A percentile compares a stretch with the other conserved stretches of the same genome.
These are phyloP conservation scores for Daldinia decipiens DNA, from an alignment of 495 filamentous ascomycete genomes.

Conservation along the genomic window DNA sequence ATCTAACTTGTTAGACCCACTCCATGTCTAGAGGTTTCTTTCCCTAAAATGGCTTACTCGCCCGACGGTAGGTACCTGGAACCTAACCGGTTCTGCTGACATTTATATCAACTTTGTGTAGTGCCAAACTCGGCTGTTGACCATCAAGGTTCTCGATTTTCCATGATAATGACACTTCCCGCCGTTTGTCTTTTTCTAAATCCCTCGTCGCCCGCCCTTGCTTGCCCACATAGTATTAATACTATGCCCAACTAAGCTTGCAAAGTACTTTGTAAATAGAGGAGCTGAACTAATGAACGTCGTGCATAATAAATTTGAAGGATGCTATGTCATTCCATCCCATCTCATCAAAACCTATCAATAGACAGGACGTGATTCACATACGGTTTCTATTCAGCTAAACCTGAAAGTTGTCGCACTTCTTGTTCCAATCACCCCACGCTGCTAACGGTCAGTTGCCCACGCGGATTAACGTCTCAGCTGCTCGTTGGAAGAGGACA, in stretches of 20 bases:
- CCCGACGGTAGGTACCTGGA: constrained; percentile 15
- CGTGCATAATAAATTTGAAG: constrained; percentile 14
- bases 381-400: not conserved
- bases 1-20: not conserved
- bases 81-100: constrained; percentile 30
- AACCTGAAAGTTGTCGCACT: constrained; percentile 9
- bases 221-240: constrained; percentile 9
- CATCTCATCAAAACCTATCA: constrained; percentile 9
- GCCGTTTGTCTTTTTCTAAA: constrained; percentile 16
- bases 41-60: constrained; percentile 26
- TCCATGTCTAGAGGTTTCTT: not conserved
- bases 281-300: constrained; percentile 32
- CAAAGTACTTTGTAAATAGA: constrained; percentile 4
- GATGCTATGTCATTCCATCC: constrained; percentile 22
- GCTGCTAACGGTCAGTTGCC: constrained; percentile 6
- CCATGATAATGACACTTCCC: constrained; percentile 26
- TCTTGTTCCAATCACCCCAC: constrained; percentile 14
- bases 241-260: not conserved
- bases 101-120: constrained; percentile 29
- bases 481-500: not conserved
- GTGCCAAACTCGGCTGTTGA: constrained; percentile 11
- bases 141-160: constrained; percentile 48
- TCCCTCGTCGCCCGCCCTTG: constrained; percentile 7
- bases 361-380: constrained; percentile 10
- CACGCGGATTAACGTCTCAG: constrained; percentile 14